Evolutionary conservation across 2,329 filamentous ascomycete species (phyloP), one percentile per base, ranked within the genome.

Genomic region (Sporothrix luriei): DNA sequence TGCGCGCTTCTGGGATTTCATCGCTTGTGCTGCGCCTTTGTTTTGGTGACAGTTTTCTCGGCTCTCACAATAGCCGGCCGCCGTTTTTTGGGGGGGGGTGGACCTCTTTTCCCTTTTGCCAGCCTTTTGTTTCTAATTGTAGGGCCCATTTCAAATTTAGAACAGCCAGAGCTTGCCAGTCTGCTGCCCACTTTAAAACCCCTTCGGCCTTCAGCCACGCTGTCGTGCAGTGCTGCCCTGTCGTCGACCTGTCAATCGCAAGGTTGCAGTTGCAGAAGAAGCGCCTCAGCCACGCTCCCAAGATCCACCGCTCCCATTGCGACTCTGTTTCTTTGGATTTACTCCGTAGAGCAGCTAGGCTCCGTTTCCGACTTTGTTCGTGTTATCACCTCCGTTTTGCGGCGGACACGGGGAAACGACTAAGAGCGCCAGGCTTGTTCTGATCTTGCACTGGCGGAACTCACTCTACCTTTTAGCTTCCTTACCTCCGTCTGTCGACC

Each of bases 111-210:
- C n/a, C n/a, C n/a, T n/a, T n/a, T n/a, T n/a, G n/a, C n/a, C 57
- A 38, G 51, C 40, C 52, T 33, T 46, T 11, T 57, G 40, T 48
- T 48, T 33, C 49, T 43, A 67, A 59, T 48, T 48, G 52, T 54
- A 33, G 66, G 52, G 66, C 66, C 49, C 26, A 49, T 57, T 57
- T 54, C 64, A 66, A 66, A 66, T 54, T 54, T 66, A 66, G 64
- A 66, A 66, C 64, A 55, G 33, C 33, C 33, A 6, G 33, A 33
- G 33, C 6, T 33, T 33, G 33, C 33, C 33, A 33, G 9, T 33
- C 33, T 33, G 33, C 33, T 33, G 33, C 33, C 33, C 33, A 33
- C 33, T 33, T 33, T 33, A 5, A 33, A 33, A 33, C 29, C 29
- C 29, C 29, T 3, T 29, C 38, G 43, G 33, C 26, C 65, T 55